A percentile compares a stretch with the other conserved stretches of the same genome.
These are phyloP conservation scores for Westerdykella aurantiaca DNA, from an alignment of 2,329 filamentous ascomycete species.

Conservation along the genomic window DNA sequence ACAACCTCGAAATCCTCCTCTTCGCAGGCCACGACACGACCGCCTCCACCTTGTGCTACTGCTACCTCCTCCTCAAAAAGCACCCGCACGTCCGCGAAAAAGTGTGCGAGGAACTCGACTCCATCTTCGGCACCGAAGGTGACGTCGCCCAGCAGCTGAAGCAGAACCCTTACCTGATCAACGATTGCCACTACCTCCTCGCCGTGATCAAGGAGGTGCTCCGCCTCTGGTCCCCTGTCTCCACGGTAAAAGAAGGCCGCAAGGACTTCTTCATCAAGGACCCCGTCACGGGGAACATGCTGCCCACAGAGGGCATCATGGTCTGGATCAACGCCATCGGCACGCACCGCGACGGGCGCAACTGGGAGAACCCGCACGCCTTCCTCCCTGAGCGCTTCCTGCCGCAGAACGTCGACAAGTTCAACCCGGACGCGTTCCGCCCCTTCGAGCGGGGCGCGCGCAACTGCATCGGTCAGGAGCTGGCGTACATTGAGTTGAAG, in stretches of 20 bases:
- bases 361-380: slow-evolving; percentile 7
- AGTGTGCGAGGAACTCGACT: slow-evolving; percentile 25
- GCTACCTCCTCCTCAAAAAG: slow-evolving; percentile 17
- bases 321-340: slow-evolving; percentile 6
- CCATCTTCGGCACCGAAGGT: slow-evolving; percentile 19
- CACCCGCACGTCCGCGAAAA: slow-evolving; percentile 14
- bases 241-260: slow-evolving; percentile 18
- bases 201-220: slow-evolving; percentile 32
- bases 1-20: slow-evolving; percentile 18
- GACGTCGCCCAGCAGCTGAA: slow-evolving; percentile 14
- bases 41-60: slow-evolving; percentile 26
- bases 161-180: slow-evolving; percentile 20
- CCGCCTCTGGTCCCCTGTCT: slow-evolving; percentile 27
- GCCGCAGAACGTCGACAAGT: slow-evolving; percentile 5
- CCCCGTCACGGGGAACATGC: slow-evolving; percentile 14
- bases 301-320: slow-evolving; percentile 13
- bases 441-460: slow-evolving; percentile 38
- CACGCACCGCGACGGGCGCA: slow-evolving; percentile 10
- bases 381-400: slow-evolving; percentile 23
- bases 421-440: slow-evolving; percentile 19
- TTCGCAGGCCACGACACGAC: slow-evolving; percentile 23
- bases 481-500: slow-evolving; percentile 37
- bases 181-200: slow-evolving; percentile 24
- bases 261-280: slow-evolving; percentile 13
- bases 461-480: slow-evolving; percentile 37